Base-by-base conservation (phyloP, 2,329 filamentous ascomycete species). In the Aspergillus arachidicola region DNA sequence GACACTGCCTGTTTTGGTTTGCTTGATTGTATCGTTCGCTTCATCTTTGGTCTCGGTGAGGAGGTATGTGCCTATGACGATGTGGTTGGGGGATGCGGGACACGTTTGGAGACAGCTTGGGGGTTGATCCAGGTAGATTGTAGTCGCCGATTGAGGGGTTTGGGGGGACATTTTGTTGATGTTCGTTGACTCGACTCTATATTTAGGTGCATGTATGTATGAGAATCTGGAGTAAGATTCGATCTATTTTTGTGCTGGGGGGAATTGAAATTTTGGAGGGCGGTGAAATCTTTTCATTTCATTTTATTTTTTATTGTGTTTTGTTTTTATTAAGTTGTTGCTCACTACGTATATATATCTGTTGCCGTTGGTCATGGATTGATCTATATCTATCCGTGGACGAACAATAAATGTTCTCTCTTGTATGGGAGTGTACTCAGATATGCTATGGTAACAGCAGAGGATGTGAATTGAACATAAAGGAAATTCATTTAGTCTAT, bases 61-160 rank as follows among this genome's bases (percentile, higher is more conserved):
- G 66, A 90, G 87, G 77, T 97, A 97, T 1, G 94, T 97, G 45
- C 94, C 94, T 55, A 97, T 85, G 0, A 96, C 82, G 68, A 96
- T 89, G 72, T 89, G 87, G 0, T 87, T 79, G 0, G 87, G 85
- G 62, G 87, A 64, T 11, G 70, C 66, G 3, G 75, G 78, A 51
- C 77, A 80, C 60, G 81, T 81, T 65, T 80, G 76, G 1, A 82
- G 73, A 63, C 80, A 82, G 66, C 80, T 81, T 3, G 80, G 80
- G 16, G 79, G 80, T 60, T 79, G 75, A 59, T 81, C 77, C 9
- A 80, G 71, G 57, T 76, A 78, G 36, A 76, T 66, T 3, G 78
- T 80, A 6, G 68, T 73, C 26, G 66, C 61, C 6, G 78, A 79
- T 28, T 69, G 59, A 10, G 75, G 74, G 6, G 65, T 62, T 59